These are phyloP conservation scores for Serendipita sp. DNA, from an alignment of 768 basidiomycete genomes.

Conservation along the genomic window DNA sequence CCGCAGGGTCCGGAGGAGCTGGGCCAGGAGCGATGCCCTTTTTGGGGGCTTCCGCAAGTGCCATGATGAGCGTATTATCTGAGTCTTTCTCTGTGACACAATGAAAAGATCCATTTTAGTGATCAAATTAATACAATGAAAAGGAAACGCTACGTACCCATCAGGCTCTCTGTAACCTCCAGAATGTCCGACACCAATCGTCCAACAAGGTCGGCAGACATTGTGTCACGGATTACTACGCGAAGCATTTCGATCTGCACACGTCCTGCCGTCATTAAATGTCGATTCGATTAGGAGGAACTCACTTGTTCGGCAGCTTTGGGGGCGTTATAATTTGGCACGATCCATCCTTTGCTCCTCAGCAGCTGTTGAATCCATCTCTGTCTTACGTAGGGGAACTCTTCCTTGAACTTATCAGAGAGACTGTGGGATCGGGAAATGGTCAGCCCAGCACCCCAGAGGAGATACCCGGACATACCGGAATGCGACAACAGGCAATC, in stretches of 20 bases:
- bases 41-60: background rate
- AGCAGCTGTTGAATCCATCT: slow-evolving; percentile 39
- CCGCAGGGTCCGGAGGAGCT: background rate
- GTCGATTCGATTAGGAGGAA: slow-evolving; percentile 21
- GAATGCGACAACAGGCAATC: slow-evolving; percentile 37
- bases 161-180: slow-evolving; percentile 45
- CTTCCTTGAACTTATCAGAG: slow-evolving; percentile 32
- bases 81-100: background rate
- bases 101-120: background rate
- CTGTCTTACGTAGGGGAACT: slow-evolving; percentile 42
- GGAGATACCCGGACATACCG: slow-evolving; percentile 13
- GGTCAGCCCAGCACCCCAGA: background rate
- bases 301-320: slow-evolving; percentile 20
- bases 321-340: slow-evolving; percentile 42
- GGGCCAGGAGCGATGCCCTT: background rate
- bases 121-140: too few relatives aligned
- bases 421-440: slow-evolving; percentile 17
- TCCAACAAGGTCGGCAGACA: slow-evolving; percentile 45
- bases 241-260: slow-evolving; percentile 35
- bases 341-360: slow-evolving; percentile 42
- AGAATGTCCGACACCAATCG: slow-evolving; percentile 52
- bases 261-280: slow-evolving; percentile 44
- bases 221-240: slow-evolving; percentile 41
- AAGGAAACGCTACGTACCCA: slow-evolving; percentile 19
- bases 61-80: background rate